phyloP scores from a whole-genome alignment of 2,329 filamentous ascomycete species.

The Dothidotthia symphoricarpi region DNA sequence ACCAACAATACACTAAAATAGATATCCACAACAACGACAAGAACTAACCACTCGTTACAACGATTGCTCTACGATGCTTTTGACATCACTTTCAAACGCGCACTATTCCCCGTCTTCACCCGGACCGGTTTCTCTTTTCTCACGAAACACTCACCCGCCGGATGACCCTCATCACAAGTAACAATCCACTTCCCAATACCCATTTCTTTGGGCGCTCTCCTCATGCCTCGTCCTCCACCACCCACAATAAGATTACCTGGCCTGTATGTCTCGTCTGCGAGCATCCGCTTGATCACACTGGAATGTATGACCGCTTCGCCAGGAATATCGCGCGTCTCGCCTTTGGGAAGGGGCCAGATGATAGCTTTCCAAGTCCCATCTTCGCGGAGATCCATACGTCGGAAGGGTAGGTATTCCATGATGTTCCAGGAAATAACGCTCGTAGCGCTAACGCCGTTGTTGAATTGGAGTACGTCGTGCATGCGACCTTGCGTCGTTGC shows the following conservation, averaged over 20 bases:
- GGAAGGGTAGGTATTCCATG: constrained; percentile 80
- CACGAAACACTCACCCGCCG: constrained; percentile 67
- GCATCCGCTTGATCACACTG: constrained; percentile 71
- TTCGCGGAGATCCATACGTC: constrained; percentile 71
- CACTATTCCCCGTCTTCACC: constrained; percentile 13
- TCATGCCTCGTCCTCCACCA: constrained; percentile 69
- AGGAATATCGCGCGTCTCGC: constrained; percentile 76
- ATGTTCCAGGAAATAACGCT: constrained; percentile 69
- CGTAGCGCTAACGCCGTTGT: constrained; percentile 55
- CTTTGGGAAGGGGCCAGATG: constrained; percentile 73
- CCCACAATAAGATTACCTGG: constrained; percentile 79
- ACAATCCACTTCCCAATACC: constrained; percentile 74
- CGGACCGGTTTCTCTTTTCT: constrained; percentile 32
- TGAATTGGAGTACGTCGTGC: constrained; percentile 69
- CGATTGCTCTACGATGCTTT: constrained; percentile 6
- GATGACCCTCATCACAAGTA: constrained; percentile 62
- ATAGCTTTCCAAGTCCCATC: constrained; percentile 79
- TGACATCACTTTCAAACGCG: constrained; percentile 7
- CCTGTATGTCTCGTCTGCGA: constrained; percentile 61
- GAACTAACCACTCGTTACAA: too few species aligned
- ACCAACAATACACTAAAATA: too few species aligned
- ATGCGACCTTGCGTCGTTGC: constrained; percentile 57
- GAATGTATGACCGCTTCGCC: constrained; percentile 67
- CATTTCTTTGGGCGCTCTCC: constrained; percentile 58
- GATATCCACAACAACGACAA: too few species aligned